Evolutionary conservation across 2,329 filamentous ascomycete species (phyloP).

Genomic region (Colletotrichum sp.): DNA sequence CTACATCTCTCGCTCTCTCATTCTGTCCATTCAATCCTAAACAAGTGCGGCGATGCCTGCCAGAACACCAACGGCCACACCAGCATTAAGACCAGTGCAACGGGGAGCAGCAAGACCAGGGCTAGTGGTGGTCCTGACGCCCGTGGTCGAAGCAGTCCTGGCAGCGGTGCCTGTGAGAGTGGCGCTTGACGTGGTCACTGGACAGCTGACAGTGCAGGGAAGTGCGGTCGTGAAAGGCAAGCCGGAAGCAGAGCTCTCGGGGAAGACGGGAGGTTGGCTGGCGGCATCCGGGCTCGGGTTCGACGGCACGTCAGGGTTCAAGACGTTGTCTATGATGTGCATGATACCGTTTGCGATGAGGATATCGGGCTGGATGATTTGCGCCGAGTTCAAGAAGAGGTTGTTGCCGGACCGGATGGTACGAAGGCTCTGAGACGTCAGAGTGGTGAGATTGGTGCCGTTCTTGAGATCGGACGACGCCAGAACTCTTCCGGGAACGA

Average conservation of each 20-base stretch:
- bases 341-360: slow-evolving; percentile 62
- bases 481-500: slow-evolving; percentile 56
- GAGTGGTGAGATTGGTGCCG: slow-evolving; percentile 33
- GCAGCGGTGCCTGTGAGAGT: slow-evolving; percentile 24
- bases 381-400: slow-evolving; percentile 58
- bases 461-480: slow-evolving; percentile 48
- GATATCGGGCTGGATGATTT: slow-evolving; percentile 56
- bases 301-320: slow-evolving; percentile 45
- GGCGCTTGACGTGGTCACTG: slow-evolving; percentile 31
- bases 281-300: slow-evolving; percentile 40
- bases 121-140: slow-evolving; percentile 26
- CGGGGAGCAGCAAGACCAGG: background rate
- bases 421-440: slow-evolving; percentile 45
- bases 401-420: slow-evolving; percentile 45
- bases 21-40: background rate
- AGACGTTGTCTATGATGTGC: slow-evolving; percentile 60
- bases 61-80: background rate
- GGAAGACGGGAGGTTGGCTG: slow-evolving; percentile 38
- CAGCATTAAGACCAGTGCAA: background rate
- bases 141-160: slow-evolving; percentile 25
- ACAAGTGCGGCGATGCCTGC: slow-evolving; percentile 5
- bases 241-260: slow-evolving; percentile 22
- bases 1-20: background rate
- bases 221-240: slow-evolving; percentile 45
- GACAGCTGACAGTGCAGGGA: slow-evolving; percentile 46